These are phyloP conservation scores for Antrodiella citrinella DNA, from an alignment of 768 basidiomycete genomes.

Conservation along the genomic window DNA sequence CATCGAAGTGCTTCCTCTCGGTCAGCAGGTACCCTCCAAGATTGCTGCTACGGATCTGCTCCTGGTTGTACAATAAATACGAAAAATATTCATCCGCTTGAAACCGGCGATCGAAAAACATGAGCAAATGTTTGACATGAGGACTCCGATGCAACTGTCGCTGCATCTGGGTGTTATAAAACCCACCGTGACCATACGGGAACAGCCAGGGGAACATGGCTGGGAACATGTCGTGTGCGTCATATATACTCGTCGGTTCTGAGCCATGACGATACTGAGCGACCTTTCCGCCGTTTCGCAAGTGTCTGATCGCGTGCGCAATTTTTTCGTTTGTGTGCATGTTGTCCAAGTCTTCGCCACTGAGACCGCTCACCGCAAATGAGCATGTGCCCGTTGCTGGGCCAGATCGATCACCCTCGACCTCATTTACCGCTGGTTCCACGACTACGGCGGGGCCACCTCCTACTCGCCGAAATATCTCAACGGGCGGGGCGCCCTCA, in stretches of 20 bases:
- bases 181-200: constrained; percentile 11
- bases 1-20: constrained; percentile 12
- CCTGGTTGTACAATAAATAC: constrained; percentile 31
- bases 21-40: constrained; percentile 20
- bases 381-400: constrained; percentile 24
- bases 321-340: constrained; percentile 16
- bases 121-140: constrained; percentile 23
- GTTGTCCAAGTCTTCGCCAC: constrained; percentile 16
- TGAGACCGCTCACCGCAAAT: constrained; percentile 29
- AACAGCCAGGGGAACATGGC: constrained; percentile 13
- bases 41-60: constrained; percentile 26
- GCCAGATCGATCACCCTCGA: constrained; percentile 20
- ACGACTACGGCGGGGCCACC: background rate
- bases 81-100: constrained; percentile 30
- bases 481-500: constrained; percentile 19
- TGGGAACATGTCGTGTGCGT: constrained; percentile 12
- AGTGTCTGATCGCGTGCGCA: constrained; percentile 8
- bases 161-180: constrained; percentile 26
- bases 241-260: constrained; percentile 7
- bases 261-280: constrained; percentile 1
- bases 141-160: background rate
- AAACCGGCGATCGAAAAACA: constrained; percentile 34
- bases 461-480: background rate
- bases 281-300: background rate
- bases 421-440: constrained; percentile 18